phyloP scores from a whole-genome alignment of 257 asterid species.

The Eustoma russellianum region DNA sequence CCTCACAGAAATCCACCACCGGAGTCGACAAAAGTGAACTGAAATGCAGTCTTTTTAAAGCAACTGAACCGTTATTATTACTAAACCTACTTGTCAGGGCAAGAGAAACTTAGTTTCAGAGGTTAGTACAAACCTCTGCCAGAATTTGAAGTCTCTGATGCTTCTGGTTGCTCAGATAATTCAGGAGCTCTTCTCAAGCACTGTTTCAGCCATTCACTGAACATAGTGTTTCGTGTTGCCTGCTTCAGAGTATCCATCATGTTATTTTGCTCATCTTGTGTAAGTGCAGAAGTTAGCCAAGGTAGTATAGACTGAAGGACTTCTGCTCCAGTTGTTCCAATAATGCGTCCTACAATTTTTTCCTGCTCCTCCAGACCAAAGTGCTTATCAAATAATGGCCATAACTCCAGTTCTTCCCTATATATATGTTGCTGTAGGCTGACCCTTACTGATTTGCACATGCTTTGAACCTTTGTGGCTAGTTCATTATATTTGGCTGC shows the following conservation, averaged over 20 bases:
- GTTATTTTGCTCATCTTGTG: conserved; percentile 40
- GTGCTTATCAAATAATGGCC: conserved; percentile 37
- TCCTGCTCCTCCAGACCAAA: conserved; percentile 43
- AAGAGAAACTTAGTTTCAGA: neutral
- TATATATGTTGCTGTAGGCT: conserved; percentile 42
- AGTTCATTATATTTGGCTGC: conserved; percentile 28
- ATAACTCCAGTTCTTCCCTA: conserved; percentile 42
- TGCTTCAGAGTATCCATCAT: conserved; percentile 42
- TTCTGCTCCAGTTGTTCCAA: conserved; percentile 50
- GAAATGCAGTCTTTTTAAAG: too few relatives aligned
- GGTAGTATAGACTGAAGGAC: conserved; percentile 46
- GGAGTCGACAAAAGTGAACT: too few relatives aligned
- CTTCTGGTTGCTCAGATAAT: conserved; percentile 20
- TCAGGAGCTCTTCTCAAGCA: conserved; percentile 34
- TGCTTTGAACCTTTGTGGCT: conserved; percentile 39
- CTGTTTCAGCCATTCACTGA: conserved; percentile 44
- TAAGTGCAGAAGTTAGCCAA: conserved; percentile 48
- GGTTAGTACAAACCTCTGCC: conserved; percentile 17
- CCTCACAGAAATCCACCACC: too few relatives aligned
- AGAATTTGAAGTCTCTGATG: conserved; percentile 11
- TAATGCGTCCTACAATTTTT: conserved; percentile 40
- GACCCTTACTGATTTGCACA: conserved; percentile 41
- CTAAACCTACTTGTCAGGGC: neutral
- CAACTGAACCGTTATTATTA: neutral
- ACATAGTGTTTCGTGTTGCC: conserved; percentile 44